Conservation (phyloP, 176 grass and related monocot species). For the Zoysia japonica region DNA sequence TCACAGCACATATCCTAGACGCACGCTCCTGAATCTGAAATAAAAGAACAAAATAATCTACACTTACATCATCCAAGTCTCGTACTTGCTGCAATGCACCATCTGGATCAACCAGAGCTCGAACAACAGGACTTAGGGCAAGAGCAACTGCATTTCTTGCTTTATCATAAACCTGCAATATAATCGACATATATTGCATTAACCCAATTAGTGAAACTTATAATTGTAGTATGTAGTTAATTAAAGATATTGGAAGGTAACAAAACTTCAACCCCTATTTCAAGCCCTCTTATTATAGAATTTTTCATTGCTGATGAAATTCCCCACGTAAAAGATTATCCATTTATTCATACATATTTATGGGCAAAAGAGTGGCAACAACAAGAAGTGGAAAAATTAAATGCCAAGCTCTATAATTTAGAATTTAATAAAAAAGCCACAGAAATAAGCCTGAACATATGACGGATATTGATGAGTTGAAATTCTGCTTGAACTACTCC, state of each 20-base stretch:
- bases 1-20: not conserved
- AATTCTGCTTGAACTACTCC: not conserved
- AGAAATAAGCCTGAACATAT: not conserved
- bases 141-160: slow-evolving; percentile 97
- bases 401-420: not conserved
- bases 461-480: not conserved
- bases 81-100: slow-evolving; percentile 93
- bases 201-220: not conserved
- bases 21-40: slow-evolving; percentile 9
- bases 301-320: not conserved
- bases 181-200: slow-evolving; percentile 12
- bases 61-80: slow-evolving; percentile 84
- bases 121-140: slow-evolving; percentile 92
- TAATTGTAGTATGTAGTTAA: not conserved
- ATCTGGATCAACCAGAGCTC: slow-evolving; percentile 92
- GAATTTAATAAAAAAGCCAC: not conserved
- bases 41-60: slow-evolving; percentile 1
- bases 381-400: not conserved
- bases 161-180: slow-evolving; percentile 88
- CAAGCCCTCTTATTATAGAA: slow-evolving; percentile 1
- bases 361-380: not conserved
- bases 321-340: too few species aligned
- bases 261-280: slow-evolving; percentile 1
- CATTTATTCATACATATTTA: not conserved
- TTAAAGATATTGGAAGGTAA: slow-evolving; percentile 4